These are phyloP conservation scores for Nannochloropsis salina DNA, from an alignment of 108 stramenopile species.

Conservation along the genomic window DNA sequence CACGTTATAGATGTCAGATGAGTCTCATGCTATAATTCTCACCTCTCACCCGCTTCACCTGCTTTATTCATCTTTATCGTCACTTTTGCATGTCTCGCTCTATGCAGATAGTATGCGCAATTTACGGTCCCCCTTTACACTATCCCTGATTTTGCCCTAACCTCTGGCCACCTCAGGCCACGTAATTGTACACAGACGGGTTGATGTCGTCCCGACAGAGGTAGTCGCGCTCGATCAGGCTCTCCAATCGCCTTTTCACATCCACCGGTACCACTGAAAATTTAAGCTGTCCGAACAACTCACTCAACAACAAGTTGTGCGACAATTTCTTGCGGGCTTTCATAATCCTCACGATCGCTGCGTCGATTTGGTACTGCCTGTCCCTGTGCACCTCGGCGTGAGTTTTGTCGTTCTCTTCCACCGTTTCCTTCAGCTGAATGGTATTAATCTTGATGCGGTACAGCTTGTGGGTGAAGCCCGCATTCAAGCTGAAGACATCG, in stretches of 20 bases:
- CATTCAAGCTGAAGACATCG: slow-evolving; percentile 73
- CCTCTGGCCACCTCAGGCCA: slow-evolving; percentile 63
- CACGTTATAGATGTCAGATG: too few species aligned
- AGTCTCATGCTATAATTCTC: too few species aligned
- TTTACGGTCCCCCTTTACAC: too few species aligned
- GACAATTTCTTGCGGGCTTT: slow-evolving; percentile 90
- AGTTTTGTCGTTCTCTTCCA: slow-evolving; percentile 79
- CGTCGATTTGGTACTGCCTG: slow-evolving; percentile 90
- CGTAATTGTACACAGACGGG: slow-evolving; percentile 83
- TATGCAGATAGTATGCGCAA: too few species aligned
- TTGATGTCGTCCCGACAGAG: slow-evolving; percentile 84
- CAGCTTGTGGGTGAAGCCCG: slow-evolving; percentile 70
- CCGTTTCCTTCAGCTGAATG: slow-evolving; percentile 84
- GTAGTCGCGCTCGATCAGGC: slow-evolving; percentile 95
- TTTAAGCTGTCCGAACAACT: slow-evolving; percentile 82
- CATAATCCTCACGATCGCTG: slow-evolving; percentile 93
- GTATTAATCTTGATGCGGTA: slow-evolving; percentile 84
- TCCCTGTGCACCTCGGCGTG: slow-evolving; percentile 82
- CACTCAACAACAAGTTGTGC: slow-evolving; percentile 76
- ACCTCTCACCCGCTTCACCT: too few species aligned
- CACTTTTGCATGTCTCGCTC: too few species aligned
- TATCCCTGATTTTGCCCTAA: too few species aligned
- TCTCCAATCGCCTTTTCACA: slow-evolving; percentile 92
- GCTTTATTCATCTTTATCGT: too few species aligned
- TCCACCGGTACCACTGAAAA: slow-evolving; percentile 74